Evolutionary conservation across 2,329 filamentous ascomycete genomes (phyloP).

Genomic region (Orbilia quercus): DNA sequence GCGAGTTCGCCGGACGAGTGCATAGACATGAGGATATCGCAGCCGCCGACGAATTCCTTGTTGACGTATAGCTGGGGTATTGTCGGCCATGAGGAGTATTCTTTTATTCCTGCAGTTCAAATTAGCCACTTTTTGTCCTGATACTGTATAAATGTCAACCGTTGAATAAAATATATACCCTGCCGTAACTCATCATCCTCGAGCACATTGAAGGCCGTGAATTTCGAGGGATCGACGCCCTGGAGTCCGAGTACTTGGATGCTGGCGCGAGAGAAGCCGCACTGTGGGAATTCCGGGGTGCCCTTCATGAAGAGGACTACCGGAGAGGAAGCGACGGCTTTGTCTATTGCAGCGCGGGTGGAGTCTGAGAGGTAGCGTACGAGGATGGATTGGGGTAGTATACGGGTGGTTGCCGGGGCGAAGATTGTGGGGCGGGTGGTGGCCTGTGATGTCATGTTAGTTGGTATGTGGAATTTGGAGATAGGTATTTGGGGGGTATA

Average conservation of each 20-base stretch:
- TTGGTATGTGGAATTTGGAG: not conserved
- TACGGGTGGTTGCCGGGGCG: slow-evolving; percentile 9
- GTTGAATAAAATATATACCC: slow-evolving; percentile 68
- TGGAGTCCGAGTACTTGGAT: slow-evolving; percentile 96
- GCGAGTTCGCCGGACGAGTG: slow-evolving; percentile 94
- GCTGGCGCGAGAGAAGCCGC: slow-evolving; percentile 92
- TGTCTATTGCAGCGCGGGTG: slow-evolving; percentile 85
- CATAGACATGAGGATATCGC: slow-evolving; percentile 96
- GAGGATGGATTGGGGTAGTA: slow-evolving; percentile 7
- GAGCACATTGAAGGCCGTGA: slow-evolving; percentile 97
- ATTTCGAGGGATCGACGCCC: slow-evolving; percentile 93
- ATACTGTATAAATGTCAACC: not conserved
- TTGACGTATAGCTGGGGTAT: slow-evolving; percentile 96
- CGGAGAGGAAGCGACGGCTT: slow-evolving; percentile 84
- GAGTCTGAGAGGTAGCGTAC: slow-evolving; percentile 74
- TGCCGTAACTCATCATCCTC: slow-evolving; percentile 87
- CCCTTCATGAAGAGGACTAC: slow-evolving; percentile 99
- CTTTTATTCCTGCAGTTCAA: slow-evolving; percentile 81
- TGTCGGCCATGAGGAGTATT: slow-evolving; percentile 99
- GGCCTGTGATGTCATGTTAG: slow-evolving; percentile 18
- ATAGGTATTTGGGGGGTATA: slow-evolving; percentile 6
- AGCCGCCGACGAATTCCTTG: slow-evolving; percentile 97
- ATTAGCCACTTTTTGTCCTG: slow-evolving; percentile 3
- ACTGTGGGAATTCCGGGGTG: slow-evolving; percentile 93
- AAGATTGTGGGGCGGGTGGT: slow-evolving; percentile 22